phyloP scores from a whole-genome alignment of 768 basidiomycete genomes.

The Leccinellum luteum region DNA sequence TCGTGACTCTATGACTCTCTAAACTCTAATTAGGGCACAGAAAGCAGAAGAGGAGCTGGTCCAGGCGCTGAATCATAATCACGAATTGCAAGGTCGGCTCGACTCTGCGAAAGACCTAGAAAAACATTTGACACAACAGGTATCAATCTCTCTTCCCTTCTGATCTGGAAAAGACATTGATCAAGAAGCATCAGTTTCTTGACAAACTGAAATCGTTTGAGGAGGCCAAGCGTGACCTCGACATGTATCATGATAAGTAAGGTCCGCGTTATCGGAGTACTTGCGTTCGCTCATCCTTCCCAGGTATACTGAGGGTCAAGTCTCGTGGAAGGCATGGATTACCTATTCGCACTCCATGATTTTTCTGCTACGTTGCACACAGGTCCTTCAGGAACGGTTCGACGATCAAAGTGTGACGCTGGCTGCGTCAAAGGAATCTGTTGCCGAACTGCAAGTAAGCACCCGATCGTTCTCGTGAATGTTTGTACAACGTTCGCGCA shows the following conservation, averaged over 20 bases:
- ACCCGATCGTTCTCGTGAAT: background rate
- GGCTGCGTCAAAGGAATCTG: constrained; percentile 51
- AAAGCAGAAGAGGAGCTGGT: constrained; percentile 20
- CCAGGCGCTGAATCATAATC: constrained; percentile 19
- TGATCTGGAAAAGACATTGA: constrained; percentile 13
- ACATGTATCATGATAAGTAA: constrained; percentile 27
- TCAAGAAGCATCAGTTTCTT: constrained; percentile 18
- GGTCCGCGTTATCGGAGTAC: background rate
- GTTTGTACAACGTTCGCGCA: background rate
- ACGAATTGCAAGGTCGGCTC: constrained; percentile 29
- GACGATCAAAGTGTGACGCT: constrained; percentile 56
- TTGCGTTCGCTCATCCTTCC: background rate
- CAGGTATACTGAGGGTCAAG: constrained; percentile 22
- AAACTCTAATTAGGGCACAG: constrained; percentile 14
- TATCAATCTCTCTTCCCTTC: constrained; percentile 13
- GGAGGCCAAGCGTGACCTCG: constrained; percentile 16
- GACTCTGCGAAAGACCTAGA: constrained; percentile 24
- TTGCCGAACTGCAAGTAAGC: constrained; percentile 49
- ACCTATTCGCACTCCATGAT: background rate
- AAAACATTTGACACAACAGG: constrained; percentile 24
- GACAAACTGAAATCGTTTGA: constrained; percentile 23
- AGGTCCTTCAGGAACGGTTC: constrained; percentile 57
- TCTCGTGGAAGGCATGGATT: constrained; percentile 23
- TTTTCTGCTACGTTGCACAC: background rate
- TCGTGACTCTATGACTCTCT: constrained; percentile 8